Evolutionary conservation across 441 rosid species (phyloP).

Genomic region (Croton laevigatus): DNA sequence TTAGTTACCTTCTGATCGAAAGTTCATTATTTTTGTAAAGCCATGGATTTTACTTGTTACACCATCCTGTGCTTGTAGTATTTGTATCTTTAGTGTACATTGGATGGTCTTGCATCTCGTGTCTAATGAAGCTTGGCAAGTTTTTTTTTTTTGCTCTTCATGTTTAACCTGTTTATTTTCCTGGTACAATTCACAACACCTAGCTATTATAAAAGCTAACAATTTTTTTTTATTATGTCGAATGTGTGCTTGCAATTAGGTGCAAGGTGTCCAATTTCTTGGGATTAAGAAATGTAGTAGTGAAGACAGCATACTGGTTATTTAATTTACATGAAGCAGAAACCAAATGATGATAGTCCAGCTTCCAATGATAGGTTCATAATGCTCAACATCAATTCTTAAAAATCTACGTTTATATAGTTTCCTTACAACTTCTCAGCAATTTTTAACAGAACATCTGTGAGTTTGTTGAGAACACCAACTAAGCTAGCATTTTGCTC

Average conservation of each 20-base stretch:
- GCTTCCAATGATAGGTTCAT: background rate
- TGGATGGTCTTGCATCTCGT: conserved; percentile 18
- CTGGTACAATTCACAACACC: background rate
- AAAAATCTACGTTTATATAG: conserved; percentile 1
- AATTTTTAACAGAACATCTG: conserved; percentile 63
- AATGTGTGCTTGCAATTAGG: too few species aligned
- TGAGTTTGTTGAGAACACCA: conserved; percentile 60
- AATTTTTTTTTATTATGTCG: too few species aligned
- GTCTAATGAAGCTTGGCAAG: background rate
- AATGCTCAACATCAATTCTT: background rate
- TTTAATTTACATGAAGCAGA: conserved; percentile 6
- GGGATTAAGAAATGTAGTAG: too few species aligned
- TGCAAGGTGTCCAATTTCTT: too few species aligned
- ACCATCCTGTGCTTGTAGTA: conserved; percentile 2
- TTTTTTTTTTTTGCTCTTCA: background rate
- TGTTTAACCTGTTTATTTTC: background rate
- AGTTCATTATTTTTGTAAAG: conserved; percentile 18
- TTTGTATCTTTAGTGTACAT: conserved; percentile 11
- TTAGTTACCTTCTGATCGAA: conserved; percentile 15
- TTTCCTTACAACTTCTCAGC: conserved; percentile 63
- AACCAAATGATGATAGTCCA: background rate
- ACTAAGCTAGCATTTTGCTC: conserved; percentile 51
- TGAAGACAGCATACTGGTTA: background rate
- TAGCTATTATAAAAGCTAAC: background rate
- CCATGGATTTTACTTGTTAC: conserved; percentile 14